Conservation (phyloP, 2,329 filamentous ascomycete species). For the Aphanocladium album region DNA sequence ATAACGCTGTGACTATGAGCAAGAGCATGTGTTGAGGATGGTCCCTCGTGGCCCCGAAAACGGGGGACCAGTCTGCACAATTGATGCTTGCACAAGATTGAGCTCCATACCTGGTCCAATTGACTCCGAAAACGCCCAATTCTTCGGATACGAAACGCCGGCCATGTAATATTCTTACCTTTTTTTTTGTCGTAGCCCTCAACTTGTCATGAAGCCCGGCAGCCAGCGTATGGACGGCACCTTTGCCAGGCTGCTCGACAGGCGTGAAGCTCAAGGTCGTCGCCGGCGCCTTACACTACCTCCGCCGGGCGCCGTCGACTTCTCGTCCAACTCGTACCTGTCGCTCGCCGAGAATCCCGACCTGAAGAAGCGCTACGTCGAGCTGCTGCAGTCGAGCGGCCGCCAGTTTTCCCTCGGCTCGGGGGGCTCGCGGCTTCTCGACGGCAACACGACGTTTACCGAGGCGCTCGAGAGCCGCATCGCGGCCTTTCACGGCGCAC, state of each 20-base stretch:
- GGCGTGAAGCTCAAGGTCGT: constrained; percentile 28
- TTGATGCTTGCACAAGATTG: not conserved
- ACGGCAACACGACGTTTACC: constrained; percentile 43
- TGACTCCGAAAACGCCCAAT: not conserved
- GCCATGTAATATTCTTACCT: not conserved
- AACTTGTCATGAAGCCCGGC: constrained; percentile 5
- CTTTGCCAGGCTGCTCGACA: constrained; percentile 23
- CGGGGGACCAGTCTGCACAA: not conserved
- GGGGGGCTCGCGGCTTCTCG: constrained; percentile 48
- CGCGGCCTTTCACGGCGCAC: constrained; percentile 42
- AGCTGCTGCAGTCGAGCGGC: constrained; percentile 23
- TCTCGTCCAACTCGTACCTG: constrained; percentile 76
- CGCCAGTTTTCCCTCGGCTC: constrained; percentile 35
- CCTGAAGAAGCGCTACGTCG: constrained; percentile 60
- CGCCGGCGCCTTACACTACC: constrained; percentile 49
- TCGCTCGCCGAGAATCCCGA: constrained; percentile 55
- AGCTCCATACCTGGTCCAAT: not conserved
- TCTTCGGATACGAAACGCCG: not conserved
- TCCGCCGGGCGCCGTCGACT: constrained; percentile 65
- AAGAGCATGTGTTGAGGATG: constrained; percentile 4
- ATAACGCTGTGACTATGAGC: not conserved
- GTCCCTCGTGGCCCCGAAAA: not conserved
- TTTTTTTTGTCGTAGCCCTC: not conserved
- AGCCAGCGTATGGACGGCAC: constrained; percentile 23
- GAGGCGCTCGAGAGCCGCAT: constrained; percentile 43